Conservation (phyloP, 192 early-diverging fungal species). For the Backusella tarrabulga region DNA sequence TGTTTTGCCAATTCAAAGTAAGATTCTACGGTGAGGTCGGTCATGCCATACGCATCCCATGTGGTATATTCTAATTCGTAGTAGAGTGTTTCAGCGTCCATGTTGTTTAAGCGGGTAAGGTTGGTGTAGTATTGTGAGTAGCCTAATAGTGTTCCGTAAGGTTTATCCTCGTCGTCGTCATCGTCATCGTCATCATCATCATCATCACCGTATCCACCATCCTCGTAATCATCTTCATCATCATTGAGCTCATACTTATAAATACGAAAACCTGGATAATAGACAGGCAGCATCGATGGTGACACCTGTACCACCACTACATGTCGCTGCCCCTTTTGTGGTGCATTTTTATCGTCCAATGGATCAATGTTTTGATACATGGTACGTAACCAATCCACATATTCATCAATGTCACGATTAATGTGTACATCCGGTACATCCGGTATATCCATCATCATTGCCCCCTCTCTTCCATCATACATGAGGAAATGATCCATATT, state of each 20-base stretch:
- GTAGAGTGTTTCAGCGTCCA: conserved; percentile 14
- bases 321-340: conserved; percentile 22
- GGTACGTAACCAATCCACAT: conserved; percentile 10
- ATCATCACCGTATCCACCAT: neutral
- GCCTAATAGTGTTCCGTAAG: conserved; percentile 28
- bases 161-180: neutral
- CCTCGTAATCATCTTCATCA: neutral
- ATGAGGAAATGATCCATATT: conserved; percentile 59
- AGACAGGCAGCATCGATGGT: conserved; percentile 65
- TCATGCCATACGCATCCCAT: conserved; percentile 41
- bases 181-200: neutral
- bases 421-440: conserved; percentile 15
- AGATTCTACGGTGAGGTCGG: conserved; percentile 39
- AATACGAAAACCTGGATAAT: conserved; percentile 57
- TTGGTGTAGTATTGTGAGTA: conserved; percentile 42
- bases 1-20: conserved; percentile 40
- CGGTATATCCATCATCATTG: neutral
- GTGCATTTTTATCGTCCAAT: neutral
- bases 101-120: conserved; percentile 7
- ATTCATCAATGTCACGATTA: conserved; percentile 19
- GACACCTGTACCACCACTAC: conserved; percentile 35
- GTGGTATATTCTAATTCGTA: conserved; percentile 49
- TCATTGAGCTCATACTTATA: conserved; percentile 48
- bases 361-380: conserved; percentile 4
- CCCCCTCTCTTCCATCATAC: neutral